A percentile compares a stretch with the other conserved stretches of the same genome.
Conservation (phyloP, 1,284 basidiomycete species). For the Bondarzewia mesenterica region DNA sequence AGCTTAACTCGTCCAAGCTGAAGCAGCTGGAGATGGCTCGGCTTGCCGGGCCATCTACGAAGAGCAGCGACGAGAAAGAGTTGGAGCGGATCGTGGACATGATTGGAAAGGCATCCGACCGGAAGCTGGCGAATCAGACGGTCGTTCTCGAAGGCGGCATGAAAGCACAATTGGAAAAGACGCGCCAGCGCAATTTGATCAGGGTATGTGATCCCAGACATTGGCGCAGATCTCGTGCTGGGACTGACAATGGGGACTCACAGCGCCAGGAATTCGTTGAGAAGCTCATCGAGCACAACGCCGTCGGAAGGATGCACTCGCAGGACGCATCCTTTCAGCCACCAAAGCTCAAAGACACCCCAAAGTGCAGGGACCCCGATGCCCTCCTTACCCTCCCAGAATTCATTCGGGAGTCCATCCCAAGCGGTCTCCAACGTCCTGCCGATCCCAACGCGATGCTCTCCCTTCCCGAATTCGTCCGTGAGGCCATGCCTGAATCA, state of each 20-base stretch:
- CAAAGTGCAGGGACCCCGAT: constrained; percentile 43
- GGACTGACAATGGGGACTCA: no score
- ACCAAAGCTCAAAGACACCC: constrained; percentile 30
- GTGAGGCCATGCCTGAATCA: constrained; percentile 33
- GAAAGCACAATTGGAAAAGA: constrained; percentile 42
- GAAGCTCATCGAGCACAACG: constrained; percentile 58
- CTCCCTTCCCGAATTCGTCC: constrained; percentile 51
- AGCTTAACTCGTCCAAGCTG: constrained; percentile 49
- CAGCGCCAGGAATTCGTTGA: constrained; percentile 68
- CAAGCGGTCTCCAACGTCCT: constrained; percentile 15
- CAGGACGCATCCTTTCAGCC: constrained; percentile 53
- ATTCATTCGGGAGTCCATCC: constrained; percentile 53
- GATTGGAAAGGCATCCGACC: constrained; percentile 62
- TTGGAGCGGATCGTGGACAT: constrained; percentile 66
- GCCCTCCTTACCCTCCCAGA: constrained; percentile 53
- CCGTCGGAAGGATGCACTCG: constrained; percentile 55
- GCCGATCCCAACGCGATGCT: constrained; percentile 41
- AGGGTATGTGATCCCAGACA: constrained; percentile 47
- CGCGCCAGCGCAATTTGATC: constrained; percentile 44
- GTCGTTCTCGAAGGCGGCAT: constrained; percentile 55
- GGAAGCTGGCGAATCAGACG: constrained; percentile 60
- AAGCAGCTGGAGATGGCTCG: constrained; percentile 14
- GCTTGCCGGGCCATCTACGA: constrained; percentile 4
- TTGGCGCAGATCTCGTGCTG: constrained; percentile 1
- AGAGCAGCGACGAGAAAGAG: constrained; percentile 33